Base-by-base conservation (phyloP, 2,329 filamentous ascomycete genomes). In the Aspergillus sergii region DNA sequence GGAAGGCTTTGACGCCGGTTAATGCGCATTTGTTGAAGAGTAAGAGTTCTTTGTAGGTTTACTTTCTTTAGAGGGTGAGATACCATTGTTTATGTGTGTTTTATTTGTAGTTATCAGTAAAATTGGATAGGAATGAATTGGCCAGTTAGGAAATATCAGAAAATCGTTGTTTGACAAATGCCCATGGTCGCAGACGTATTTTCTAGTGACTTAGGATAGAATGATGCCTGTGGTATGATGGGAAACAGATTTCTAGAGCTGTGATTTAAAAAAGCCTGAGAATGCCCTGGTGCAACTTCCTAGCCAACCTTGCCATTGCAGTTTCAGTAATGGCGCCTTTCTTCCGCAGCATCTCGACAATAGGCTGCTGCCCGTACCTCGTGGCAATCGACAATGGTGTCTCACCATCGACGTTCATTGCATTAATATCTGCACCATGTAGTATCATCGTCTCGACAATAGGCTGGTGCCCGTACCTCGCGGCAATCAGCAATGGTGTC, bases 21-120 rank as follows among this genome's bases (percentile, higher is more conserved):
- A 91, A 91, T 72, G 39, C 86, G 75, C 82, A 87, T 54, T 83
- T 82, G 72, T 65, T 89, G 54, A 77, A 73, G 65, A 65, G 66
- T 10, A 59, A 45, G 53, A 64, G 64, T 63, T 39, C 60, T 58
- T 46, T 68, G 58, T 68, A 62, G 36, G 14, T n/a, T 66, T 7
- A n/a, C 28, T 28, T 0, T 9, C 14, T 7, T 8, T 28, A 5
- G 23, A n/a, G 6, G 14, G 6, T 39, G 14, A 10, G 1, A 41
- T n/a, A 41, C 39, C 39, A 41, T 41, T 41, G 7, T 41, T 41
- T 41, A 8, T 41, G 8, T n/a, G 8, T 0, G 8, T n/a, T n/a
- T 41, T n/a, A 2, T 4, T 0, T 41, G n/a, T 0, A 4, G 1
- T n/a, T n/a, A 3, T n/a, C 0, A 9, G 39, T 1, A 41, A n/a